These are phyloP conservation scores for Pichia sp. DNA, from an alignment of 1,139 yeast species.

Conservation along the genomic window DNA sequence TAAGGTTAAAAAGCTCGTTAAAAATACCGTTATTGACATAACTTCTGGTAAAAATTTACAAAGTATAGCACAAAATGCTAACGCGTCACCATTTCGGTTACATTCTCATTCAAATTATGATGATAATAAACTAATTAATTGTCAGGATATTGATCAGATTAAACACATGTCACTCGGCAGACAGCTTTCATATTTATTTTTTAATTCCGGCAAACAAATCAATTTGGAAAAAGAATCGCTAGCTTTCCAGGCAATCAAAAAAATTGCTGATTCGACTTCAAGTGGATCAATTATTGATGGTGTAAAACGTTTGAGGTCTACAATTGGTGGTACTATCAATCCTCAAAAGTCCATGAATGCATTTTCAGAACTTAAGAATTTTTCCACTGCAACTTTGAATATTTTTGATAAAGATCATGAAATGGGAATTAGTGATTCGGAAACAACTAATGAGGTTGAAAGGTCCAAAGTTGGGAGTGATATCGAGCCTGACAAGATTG, in stretches of 20 bases:
- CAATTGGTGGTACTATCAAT: conserved; percentile 4
- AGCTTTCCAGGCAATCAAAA: conserved; percentile 1
- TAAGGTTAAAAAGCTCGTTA: conserved; percentile 30
- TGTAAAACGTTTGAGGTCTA: conserved; percentile 3
- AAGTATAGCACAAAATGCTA: conserved; percentile 21
- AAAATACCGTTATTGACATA: conserved; percentile 31
- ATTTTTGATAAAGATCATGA: conserved; percentile 4
- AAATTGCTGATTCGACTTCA: conserved; percentile 5
- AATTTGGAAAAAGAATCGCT: conserved; percentile 13
- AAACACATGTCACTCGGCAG: conserved; percentile 25
- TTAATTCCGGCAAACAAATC: conserved; percentile 24
- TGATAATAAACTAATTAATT: conserved; percentile 18
- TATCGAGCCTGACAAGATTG: not conserved
- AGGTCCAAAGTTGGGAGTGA: not conserved
- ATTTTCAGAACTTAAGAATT: conserved; percentile 1
- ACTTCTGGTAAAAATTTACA: conserved; percentile 30
- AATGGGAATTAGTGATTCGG: not conserved
- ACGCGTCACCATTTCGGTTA: conserved; percentile 20
- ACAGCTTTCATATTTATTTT: conserved; percentile 26
- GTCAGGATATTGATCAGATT: conserved; percentile 27
- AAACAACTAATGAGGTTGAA: not conserved
- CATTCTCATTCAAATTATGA: conserved; percentile 16
- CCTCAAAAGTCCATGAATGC: not conserved
- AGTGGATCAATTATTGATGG: conserved; percentile 3
- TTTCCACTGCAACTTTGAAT: conserved; percentile 1